Base-by-base conservation (phyloP, 768 basidiomycete species). In the Mycena sanguinolenta region DNA sequence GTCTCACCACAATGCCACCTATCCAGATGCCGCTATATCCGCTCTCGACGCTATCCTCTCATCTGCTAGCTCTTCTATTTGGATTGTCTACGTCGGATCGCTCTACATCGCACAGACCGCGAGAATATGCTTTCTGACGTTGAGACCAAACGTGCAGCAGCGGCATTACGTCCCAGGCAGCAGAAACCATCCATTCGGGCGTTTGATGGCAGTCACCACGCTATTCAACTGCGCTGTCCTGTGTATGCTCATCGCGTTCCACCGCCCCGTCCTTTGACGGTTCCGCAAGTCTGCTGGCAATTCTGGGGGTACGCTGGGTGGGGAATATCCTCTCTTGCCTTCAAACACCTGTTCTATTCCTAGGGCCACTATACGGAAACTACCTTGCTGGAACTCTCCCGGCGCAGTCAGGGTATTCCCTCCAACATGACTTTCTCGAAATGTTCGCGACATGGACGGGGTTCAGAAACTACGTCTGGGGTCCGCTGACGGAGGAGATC, bases 401-500 rank as follows among this genome's bases (percentile, higher is more conserved):
- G 0, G 84, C 88, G 12, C 91, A 92, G 76, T 63, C 73, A 27
- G 71, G 78, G 28, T 91, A 87, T 87, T 81, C 80, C 6, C 84
- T 87, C 64, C 54, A 80, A 38, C 70, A 74, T 7, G 78, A 86
- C 54, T 75, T 91, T 1, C 65, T 77, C 30, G 78, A 79, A 2
- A 77, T 82, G 34, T 82, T 92, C 63, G 78, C 79, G 9, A 85
- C 84, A 0, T 87, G 91, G 80, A 76, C 86, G 23, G 94, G 94
- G 2, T 61, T 91, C 25, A 82, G 97, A 66, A 97, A 97, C 78
- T 95, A 91, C 77, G 58, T 84, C 27, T 67, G 86, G 46, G 96
- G 88, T 4, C 97, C 97, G 0, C 79, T 96, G 38, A 97, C 97
- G 0, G 97, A 99, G 82, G 97, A 99, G 79, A 67, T 98, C 28